Evolutionary conservation across 306 rosid genomes (phyloP).

Genomic region (Castanopsis chinensis): DNA sequence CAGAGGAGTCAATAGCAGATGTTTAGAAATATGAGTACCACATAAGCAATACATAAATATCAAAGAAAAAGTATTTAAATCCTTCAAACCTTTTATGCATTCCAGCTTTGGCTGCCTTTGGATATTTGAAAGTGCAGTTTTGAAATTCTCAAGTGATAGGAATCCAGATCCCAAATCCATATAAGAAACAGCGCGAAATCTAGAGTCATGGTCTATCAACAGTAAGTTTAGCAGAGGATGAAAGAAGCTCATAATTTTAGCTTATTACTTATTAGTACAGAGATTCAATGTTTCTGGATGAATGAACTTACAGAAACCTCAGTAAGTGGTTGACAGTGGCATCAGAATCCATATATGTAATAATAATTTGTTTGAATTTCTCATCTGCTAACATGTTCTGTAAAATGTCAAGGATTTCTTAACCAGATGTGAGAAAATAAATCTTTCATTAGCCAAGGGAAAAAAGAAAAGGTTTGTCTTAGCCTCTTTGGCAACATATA

Average conservation of each 20-base stretch:
- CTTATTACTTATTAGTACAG: background rate
- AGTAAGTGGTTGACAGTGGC: conserved; percentile 61
- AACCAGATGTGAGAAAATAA: conserved; percentile 9
- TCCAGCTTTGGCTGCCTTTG: conserved; percentile 83
- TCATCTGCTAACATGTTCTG: conserved; percentile 71
- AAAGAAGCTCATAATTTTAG: background rate
- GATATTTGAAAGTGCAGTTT: conserved; percentile 60
- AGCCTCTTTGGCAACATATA: background rate
- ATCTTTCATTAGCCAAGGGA: conserved; percentile 13
- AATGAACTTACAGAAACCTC: conserved; percentile 71
- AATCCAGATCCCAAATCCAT: conserved; percentile 75
- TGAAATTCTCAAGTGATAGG: conserved; percentile 59
- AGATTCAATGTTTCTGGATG: conserved; percentile 3
- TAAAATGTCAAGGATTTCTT: conserved; percentile 57
- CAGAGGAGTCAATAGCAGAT: background rate
- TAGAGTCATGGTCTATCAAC: conserved; percentile 32
- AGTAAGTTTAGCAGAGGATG: conserved; percentile 25
- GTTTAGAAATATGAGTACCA: background rate
- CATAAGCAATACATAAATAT: background rate
- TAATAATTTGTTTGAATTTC: conserved; percentile 55
- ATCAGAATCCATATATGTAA: conserved; percentile 43
- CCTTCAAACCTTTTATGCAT: conserved; percentile 61
- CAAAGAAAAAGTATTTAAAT: background rate
- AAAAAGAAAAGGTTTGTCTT: background rate
- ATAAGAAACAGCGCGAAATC: conserved; percentile 72